Evolutionary conservation across 2,329 filamentous ascomycete species (phyloP).

Genomic region (Botrytis aclada): DNA sequence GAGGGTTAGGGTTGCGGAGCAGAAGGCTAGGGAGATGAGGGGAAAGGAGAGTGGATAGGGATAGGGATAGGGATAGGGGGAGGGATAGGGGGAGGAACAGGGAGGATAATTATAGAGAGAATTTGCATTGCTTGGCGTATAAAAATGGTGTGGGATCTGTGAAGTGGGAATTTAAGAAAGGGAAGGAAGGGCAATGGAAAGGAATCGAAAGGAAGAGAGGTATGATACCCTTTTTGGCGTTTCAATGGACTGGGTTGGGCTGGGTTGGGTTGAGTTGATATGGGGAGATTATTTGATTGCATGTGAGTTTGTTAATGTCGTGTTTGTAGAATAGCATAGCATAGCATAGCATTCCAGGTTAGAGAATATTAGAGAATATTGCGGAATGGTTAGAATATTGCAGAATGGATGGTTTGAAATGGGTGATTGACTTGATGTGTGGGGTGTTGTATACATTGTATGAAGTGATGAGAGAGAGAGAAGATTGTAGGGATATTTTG

Average conservation of each 20-base stretch:
- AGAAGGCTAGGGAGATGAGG: constrained; percentile 6
- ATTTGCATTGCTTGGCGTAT: constrained; percentile 1
- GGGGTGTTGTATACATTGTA: neutral
- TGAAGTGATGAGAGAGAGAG: neutral
- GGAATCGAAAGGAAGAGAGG: neutral
- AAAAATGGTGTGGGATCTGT: neutral
- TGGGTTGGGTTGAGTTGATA: neutral
- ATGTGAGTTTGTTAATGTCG: neutral
- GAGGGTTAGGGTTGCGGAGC: neutral
- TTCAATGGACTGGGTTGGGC: neutral
- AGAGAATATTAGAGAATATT: neutral
- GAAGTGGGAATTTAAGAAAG: neutral
- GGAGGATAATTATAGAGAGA: no score
- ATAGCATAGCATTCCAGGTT: neutral
- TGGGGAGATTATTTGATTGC: neutral
- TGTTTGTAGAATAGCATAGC: neutral
- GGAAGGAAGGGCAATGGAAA: neutral
- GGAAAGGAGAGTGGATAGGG: neutral
- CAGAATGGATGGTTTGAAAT: no score
- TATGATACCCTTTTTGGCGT: constrained; percentile 8
- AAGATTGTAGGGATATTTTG: neutral
- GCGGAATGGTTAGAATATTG: neutral
- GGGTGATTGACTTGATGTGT: no score
- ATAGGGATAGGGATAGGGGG: neutral
- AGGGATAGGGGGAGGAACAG: neutral